Evolutionary conservation across 768 basidiomycete genomes (phyloP).

Genomic region (Tulasnella sp.): DNA sequence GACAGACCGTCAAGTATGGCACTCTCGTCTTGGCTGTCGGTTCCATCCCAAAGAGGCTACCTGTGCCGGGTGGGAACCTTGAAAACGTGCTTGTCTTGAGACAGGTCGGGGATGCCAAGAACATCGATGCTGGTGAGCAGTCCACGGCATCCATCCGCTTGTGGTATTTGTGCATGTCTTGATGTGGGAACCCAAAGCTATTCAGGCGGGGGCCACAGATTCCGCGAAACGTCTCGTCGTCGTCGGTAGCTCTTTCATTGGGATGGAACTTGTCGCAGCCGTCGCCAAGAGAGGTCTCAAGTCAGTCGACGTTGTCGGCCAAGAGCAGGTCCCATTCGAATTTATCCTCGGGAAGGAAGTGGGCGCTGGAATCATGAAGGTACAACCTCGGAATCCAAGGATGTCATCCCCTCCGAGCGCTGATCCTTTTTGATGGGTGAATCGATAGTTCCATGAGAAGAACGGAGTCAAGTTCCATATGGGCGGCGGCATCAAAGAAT

Average conservation of each 20-base stretch:
- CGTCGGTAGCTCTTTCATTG: conserved; percentile 84
- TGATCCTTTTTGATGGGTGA: no score
- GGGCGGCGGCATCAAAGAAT: conserved; percentile 50
- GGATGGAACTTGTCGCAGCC: conserved; percentile 83
- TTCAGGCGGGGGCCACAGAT: conserved; percentile 37
- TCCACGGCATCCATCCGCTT: background rate
- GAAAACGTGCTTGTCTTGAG: conserved; percentile 71
- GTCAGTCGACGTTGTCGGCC: conserved; percentile 73
- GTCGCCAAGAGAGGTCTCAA: conserved; percentile 61
- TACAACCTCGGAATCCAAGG: no score
- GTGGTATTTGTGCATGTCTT: background rate
- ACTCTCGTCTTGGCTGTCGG: conserved; percentile 73
- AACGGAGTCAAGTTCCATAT: conserved; percentile 82
- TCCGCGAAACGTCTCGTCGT: conserved; percentile 70
- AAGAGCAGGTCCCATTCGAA: conserved; percentile 73
- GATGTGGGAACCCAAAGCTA: background rate
- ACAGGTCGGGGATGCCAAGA: conserved; percentile 55
- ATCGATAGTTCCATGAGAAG: conserved; percentile 55
- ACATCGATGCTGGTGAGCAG: conserved; percentile 39
- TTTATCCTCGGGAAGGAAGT: conserved; percentile 69
- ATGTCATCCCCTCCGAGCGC: no score
- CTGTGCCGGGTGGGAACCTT: conserved; percentile 61
- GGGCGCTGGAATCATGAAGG: conserved; percentile 67
- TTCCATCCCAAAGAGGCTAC: conserved; percentile 58
- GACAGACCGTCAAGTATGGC: conserved; percentile 54